Base-by-base conservation (phyloP, 2,329 filamentous ascomycete genomes). In the Blastomyces percursus region DNA sequence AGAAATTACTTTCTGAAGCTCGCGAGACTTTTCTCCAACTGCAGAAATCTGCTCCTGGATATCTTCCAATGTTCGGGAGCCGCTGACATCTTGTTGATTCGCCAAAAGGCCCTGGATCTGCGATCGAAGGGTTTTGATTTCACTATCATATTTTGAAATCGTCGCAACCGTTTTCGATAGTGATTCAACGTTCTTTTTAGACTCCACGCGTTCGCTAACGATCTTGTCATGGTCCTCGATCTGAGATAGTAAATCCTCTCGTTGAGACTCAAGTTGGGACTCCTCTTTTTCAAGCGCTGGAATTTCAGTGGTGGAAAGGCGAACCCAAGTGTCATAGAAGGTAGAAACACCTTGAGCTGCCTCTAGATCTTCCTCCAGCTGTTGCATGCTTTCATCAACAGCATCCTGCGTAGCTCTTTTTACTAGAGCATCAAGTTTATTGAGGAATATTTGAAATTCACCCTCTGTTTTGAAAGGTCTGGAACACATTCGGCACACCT, bases 101-200 rank as follows among this genome's bases (percentile, higher is more conserved):
- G 86, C 85, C 63, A 84, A 81, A 59, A 96, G 83, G 61, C 89
- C 85, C 62, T 87, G 81, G 59, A 96, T 87, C 72, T 96, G 88
- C 48, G 77, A 77, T 69, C 89, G 84, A 5, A 90, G 85, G 46
- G 86, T 86, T 56, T 80, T 79, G 64, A 93, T 88, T 54, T 96
- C 90, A 64, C 80, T 82, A 66, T 85, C 79, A 52, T 87, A 87
- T 72, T 89, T 88, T 9, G 83, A 77, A 64, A 99, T 95, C 63
- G 82, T 88, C 63, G 84, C 80, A 8, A 96, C 86, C 1, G 88
- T 90, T 73, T 89, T 91, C 54, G 82, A 81, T 66, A 96, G 80
- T 2, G 85, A 84, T 64, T 96, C 90, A 7, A 93, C 78, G 48
- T 94, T 89, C 67, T 85, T 82, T 70, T 86, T 87, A 54, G 82